phyloP scores from a whole-genome alignment of 2,329 filamentous ascomycete species.

The Colletotrichum eremochloae region DNA sequence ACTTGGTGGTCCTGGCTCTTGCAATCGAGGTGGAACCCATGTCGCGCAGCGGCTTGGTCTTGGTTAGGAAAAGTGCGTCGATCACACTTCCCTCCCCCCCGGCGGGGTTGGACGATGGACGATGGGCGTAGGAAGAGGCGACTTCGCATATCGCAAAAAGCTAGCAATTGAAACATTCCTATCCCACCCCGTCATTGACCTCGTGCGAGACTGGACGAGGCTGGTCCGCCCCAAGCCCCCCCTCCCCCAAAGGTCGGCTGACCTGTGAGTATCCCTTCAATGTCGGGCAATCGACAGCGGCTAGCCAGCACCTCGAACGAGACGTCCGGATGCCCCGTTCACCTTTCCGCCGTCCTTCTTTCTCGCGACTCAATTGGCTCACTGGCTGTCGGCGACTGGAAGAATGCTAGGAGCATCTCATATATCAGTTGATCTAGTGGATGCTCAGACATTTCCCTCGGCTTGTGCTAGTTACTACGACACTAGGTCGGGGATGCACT shows the following conservation, averaged over 20 bases:
- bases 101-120: slow-evolving; percentile 20
- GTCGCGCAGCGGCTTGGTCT: slow-evolving; percentile 30
- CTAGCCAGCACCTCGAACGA: slow-evolving; percentile 28
- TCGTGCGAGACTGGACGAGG: slow-evolving; percentile 33
- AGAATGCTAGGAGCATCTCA: slow-evolving; percentile 27
- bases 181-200: slow-evolving; percentile 10
- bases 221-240: slow-evolving; percentile 23
- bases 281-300: slow-evolving; percentile 37
- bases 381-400: not conserved
- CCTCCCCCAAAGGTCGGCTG: slow-evolving; percentile 5
- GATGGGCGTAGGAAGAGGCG: slow-evolving; percentile 17
- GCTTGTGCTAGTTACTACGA: not conserved
- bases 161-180: slow-evolving; percentile 41
- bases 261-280: slow-evolving; percentile 32
- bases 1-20: slow-evolving; percentile 24
- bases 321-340: slow-evolving; percentile 26
- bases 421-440: slow-evolving; percentile 29
- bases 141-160: slow-evolving; percentile 33
- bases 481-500: slow-evolving; percentile 29
- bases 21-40: slow-evolving; percentile 15
- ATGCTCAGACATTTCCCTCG: slow-evolving; percentile 30
- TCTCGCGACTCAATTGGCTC: slow-evolving; percentile 8
- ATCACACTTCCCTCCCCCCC: slow-evolving; percentile 31
- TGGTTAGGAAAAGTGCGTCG: slow-evolving; percentile 38
- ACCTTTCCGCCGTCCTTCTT: slow-evolving; percentile 16